Base-by-base conservation (phyloP, 2,329 filamentous ascomycete species). In the Colletotrichum chlorophyti region DNA sequence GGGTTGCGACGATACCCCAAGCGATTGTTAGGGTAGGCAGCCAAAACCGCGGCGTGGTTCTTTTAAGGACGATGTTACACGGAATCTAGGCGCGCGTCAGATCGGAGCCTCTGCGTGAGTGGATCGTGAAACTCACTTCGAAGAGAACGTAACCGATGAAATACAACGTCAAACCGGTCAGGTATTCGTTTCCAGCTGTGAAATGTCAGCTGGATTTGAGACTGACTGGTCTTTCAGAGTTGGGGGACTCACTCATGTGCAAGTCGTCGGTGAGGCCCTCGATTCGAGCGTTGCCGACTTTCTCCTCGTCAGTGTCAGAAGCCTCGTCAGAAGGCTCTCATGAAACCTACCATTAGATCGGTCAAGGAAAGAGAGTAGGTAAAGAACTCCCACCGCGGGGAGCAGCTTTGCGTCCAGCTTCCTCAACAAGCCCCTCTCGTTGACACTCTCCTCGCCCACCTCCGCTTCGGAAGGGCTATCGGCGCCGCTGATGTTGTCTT, bases 111-210 rank as follows among this genome's bases (percentile, higher is more conserved):
- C n/a, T n/a, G n/a, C n/a, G 9, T 3, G 6, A 2, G 7, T 15
- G 11, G 8, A 2, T 6, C 2, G 19, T 6, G 15, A 17, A 35
- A n/a, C 68, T 38, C 40, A 80, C 79, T 65, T 86, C 83, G 37
- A 85, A 85, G 10, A 84, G 64, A 2, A 84, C 82, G 58, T 85
- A 86, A 38, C 81, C 82, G 35, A 85, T 73, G 65, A 91, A 91
- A 69, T 89, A 91, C 0, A 90, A 69, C 0, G 87, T 90, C 35
- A 90, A 67, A 1, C 85, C 85, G 0, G 83, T 87, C 1, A 90
- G 75, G 55, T 91, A 90, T 63, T 89, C 79, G 41, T 87, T 82
- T 1, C 82, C 84, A 23, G 80, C 80, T 81, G 37, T 17, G 11
- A 15, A 17, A 12, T 11, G 21, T 61, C 21, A 48, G 53, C 27